Conservation (phyloP, 2,329 filamentous ascomycete genomes). For the Didymosphaeria variabile region DNA sequence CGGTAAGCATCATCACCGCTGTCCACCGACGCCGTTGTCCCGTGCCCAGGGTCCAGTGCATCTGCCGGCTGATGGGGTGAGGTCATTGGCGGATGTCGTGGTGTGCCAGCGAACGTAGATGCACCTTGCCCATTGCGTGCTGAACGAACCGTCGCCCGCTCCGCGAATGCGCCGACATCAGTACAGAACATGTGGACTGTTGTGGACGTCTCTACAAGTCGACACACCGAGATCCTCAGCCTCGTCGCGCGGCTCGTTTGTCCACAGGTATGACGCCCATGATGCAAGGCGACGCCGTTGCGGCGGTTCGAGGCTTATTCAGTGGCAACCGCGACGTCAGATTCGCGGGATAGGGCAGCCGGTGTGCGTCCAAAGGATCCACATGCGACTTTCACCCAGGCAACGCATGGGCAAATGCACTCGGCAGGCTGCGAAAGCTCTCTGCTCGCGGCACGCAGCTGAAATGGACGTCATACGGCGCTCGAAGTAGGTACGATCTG, state of each 20-base stretch:
- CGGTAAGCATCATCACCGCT: slow-evolving; percentile 1
- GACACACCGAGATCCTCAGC: background rate
- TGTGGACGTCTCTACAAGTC: background rate
- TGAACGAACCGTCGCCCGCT: background rate
- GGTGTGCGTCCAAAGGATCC: background rate
- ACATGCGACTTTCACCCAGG: slow-evolving; percentile 6
- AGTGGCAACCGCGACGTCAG: slow-evolving; percentile 13
- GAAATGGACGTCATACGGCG: slow-evolving; percentile 11
- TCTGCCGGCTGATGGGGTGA: background rate
- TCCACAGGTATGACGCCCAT: slow-evolving; percentile 4
- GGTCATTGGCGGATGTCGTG: slow-evolving; percentile 1
- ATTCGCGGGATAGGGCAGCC: slow-evolving; percentile 9
- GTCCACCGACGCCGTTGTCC: background rate
- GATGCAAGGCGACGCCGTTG: background rate
- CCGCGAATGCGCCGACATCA: too few species aligned
- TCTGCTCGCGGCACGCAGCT: background rate
- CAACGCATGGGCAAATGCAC: slow-evolving; percentile 1
- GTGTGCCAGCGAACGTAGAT: background rate
- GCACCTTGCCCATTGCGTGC: background rate
- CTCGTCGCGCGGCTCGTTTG: background rate
- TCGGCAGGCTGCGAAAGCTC: slow-evolving; percentile 10
- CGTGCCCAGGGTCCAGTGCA: slow-evolving; percentile 12
- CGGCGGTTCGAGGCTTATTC: background rate
- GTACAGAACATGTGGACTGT: too few species aligned
- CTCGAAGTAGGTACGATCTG: slow-evolving; percentile 12